Conservation (phyloP, 2,329 filamentous ascomycete genomes). For the Penicillium vulpinum region DNA sequence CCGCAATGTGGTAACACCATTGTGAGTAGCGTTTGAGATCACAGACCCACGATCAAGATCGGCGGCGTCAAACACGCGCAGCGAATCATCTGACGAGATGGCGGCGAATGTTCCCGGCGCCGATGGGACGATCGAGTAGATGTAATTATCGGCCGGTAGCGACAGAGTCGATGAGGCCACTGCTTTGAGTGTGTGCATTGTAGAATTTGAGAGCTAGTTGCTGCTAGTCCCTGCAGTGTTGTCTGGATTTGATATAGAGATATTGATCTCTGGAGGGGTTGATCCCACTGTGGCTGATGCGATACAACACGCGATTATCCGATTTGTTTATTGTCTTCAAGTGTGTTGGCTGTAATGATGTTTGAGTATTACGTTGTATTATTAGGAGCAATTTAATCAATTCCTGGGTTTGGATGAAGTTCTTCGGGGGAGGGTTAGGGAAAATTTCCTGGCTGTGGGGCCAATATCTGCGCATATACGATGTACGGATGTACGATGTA, state of each 20-base stretch:
- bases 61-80: constrained; percentile 43
- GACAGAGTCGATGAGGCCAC: constrained; percentile 40
- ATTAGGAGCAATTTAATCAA: neutral
- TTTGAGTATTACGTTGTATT: neutral
- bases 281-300: constrained; percentile 9
- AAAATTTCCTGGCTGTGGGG: neutral
- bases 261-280: neutral
- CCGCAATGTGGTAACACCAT: constrained; percentile 41
- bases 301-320: too few species aligned
- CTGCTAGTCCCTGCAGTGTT: neutral
- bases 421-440: neutral
- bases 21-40: constrained; percentile 27
- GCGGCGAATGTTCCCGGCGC: constrained; percentile 38
- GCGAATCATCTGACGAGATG: constrained; percentile 49
- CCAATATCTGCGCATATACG: too few species aligned
- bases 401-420: neutral
- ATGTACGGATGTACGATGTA: neutral
- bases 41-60: constrained; percentile 29
- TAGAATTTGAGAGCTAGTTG: neutral
- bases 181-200: constrained; percentile 38
- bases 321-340: too few species aligned
- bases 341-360: too few species aligned
- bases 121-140: constrained; percentile 41
- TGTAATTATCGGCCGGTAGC: constrained; percentile 44
- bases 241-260: neutral